phyloP scores from a whole-genome alignment of 257 asterid genomes.

The Penstemon barbatus region DNA sequence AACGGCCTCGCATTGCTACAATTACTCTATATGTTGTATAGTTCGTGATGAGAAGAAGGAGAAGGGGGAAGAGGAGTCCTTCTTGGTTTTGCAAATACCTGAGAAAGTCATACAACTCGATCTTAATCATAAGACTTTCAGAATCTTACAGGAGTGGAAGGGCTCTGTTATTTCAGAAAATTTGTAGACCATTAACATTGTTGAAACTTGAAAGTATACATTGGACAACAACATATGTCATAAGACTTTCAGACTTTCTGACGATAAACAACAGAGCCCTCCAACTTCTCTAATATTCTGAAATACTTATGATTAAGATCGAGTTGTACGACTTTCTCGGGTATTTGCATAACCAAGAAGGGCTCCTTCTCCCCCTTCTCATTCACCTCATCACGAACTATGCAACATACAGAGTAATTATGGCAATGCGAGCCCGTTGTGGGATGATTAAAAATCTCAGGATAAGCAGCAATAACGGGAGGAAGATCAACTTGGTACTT shows the following conservation, averaged over 20 bases:
- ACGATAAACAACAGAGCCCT: no score
- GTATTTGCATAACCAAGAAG: no score
- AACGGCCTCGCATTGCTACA: neutral
- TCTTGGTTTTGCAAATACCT: conserved; percentile 17
- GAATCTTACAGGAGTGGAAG: neutral
- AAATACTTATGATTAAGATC: no score
- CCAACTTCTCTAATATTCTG: no score
- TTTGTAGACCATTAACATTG: no score
- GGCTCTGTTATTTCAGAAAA: neutral
- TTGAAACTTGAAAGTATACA: no score
- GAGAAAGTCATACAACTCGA: conserved; percentile 16
- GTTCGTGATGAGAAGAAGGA: neutral
- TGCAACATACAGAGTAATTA: neutral
- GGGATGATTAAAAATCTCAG: neutral
- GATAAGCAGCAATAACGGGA: conserved; percentile 16
- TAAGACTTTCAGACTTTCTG: no score
- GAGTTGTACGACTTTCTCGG: no score
- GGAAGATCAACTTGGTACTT: conserved; percentile 27
- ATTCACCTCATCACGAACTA: no score
- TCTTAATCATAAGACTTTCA: conserved; percentile 12
- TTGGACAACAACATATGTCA: neutral
- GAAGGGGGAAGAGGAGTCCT: neutral
- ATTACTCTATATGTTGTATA: neutral
- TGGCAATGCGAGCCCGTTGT: neutral
- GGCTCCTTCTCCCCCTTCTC: no score